A percentile compares a stretch with the other conserved stretches of the same genome.
Conservation (phyloP, 306 rosid species). For the Inga oerstediana region DNA sequence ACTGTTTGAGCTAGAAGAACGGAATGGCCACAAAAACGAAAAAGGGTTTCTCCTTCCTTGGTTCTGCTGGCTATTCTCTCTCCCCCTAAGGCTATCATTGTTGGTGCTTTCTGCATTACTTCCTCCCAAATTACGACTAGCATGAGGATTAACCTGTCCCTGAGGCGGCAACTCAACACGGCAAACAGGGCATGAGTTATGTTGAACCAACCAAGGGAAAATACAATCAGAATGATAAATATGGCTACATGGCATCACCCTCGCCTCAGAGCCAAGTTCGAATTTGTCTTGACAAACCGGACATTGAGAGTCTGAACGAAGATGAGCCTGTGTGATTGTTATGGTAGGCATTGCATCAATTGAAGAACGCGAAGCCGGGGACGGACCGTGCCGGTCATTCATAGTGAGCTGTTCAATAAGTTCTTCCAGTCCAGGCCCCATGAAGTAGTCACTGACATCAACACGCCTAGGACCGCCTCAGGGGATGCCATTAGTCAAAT, state of each 20-base stretch:
- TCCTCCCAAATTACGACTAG: constrained; percentile 33
- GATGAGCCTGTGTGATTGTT: constrained; percentile 55
- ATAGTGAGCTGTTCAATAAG: constrained; percentile 51
- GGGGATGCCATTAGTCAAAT: constrained; percentile 26
- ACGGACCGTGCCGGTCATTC: constrained; percentile 54
- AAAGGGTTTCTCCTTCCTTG: constrained; percentile 44
- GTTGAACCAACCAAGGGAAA: constrained; percentile 72
- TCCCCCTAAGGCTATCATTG: constrained; percentile 3
- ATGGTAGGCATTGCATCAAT: constrained; percentile 73
- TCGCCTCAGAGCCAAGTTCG: constrained; percentile 64
- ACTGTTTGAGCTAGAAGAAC: constrained; percentile 34
- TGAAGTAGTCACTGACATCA: constrained; percentile 38
- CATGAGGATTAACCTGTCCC: constrained; percentile 23
- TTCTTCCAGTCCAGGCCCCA: constrained; percentile 48
- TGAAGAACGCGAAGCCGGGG: constrained; percentile 63
- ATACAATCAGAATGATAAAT: constrained; percentile 79
- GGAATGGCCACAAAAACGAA: constrained; percentile 49
- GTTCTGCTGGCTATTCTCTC: constrained; percentile 33
- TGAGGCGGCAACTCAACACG: constrained; percentile 65
- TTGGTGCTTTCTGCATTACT: constrained; percentile 23
- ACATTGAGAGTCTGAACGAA: constrained; percentile 62
- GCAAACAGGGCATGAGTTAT: constrained; percentile 79
- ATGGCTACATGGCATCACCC: constrained; percentile 73
- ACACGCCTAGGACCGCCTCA: constrained; percentile 39
- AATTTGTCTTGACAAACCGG: constrained; percentile 69